Conservation (phyloP, 139 green algal genomes). For the Micromonas pusilla region DNA sequence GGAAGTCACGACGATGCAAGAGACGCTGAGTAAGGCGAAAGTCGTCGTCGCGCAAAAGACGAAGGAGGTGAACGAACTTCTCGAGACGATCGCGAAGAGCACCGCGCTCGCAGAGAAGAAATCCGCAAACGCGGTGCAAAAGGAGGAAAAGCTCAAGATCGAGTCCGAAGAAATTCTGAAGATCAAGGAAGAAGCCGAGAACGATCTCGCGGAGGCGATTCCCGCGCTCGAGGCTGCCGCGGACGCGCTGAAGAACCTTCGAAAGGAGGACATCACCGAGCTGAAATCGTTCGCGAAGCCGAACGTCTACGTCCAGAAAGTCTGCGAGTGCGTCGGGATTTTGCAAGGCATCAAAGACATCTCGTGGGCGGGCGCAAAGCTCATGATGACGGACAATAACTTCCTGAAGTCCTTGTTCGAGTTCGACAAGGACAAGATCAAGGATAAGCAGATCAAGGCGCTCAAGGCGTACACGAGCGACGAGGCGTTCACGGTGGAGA, state of each 20-base stretch:
- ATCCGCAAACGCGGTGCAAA: constrained; percentile 55
- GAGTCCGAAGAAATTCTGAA: constrained; percentile 47
- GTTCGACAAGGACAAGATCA: constrained; percentile 79
- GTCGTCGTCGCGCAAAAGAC: constrained; percentile 71
- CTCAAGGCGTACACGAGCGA: constrained; percentile 83
- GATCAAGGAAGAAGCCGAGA: constrained; percentile 80
- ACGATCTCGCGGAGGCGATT: constrained; percentile 71
- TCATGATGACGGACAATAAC: constrained; percentile 75
- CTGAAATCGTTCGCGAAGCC: constrained; percentile 82
- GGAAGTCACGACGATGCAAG: constrained; percentile 78
- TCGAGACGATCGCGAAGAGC: constrained; percentile 64
- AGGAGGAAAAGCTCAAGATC: constrained; percentile 65
- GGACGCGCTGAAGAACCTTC: constrained; percentile 69
- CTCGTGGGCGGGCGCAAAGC: constrained; percentile 73
- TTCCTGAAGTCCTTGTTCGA: constrained; percentile 72
- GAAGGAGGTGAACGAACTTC: constrained; percentile 69
- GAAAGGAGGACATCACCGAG: constrained; percentile 84
- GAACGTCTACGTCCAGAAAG: constrained; percentile 74
- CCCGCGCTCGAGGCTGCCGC: constrained; percentile 75
- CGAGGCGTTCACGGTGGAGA: constrained; percentile 63
- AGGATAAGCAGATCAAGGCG: constrained; percentile 65
- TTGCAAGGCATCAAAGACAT: constrained; percentile 74
- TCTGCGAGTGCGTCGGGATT: constrained; percentile 83
- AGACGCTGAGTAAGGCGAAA: constrained; percentile 67
- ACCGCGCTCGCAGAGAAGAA: constrained; percentile 71